Conservation (phyloP, 441 rosid species). For the Omphalea diandra region DNA sequence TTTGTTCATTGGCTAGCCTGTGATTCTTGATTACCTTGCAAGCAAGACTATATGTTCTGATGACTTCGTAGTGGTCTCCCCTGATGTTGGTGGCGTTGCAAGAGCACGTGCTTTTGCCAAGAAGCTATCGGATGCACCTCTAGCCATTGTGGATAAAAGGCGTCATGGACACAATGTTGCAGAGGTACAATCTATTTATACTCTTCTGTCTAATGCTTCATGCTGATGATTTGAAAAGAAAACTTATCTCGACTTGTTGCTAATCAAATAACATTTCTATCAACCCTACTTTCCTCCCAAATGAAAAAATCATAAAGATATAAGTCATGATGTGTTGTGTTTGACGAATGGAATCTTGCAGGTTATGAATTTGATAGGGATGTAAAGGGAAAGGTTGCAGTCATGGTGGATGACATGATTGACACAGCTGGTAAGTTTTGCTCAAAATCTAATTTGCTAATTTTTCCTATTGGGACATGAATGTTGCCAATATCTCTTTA, state of each 20-base stretch:
- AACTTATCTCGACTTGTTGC: too few relatives aligned
- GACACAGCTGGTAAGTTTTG: conserved; percentile 80
- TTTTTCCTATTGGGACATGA: background rate
- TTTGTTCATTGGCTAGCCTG: conserved; percentile 57
- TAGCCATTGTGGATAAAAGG: conserved; percentile 96
- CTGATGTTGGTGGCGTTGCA: conserved; percentile 97
- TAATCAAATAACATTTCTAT: too few relatives aligned
- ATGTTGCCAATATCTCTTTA: conserved; percentile 3
- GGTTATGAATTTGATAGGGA: conserved; percentile 98
- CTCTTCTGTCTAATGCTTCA: background rate
- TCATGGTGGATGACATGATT: conserved; percentile 98
- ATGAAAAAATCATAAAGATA: too few relatives aligned
- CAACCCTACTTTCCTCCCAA: too few relatives aligned
- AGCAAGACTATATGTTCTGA: conserved; percentile 77
- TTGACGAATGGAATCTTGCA: conserved; percentile 30
- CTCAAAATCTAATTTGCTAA: conserved; percentile 5
- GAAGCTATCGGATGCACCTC: conserved; percentile 91
- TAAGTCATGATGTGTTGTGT: background rate
- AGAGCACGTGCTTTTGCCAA: conserved; percentile 96
- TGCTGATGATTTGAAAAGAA: too few relatives aligned
- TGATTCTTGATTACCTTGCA: conserved; percentile 94
- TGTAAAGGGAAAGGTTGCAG: conserved; percentile 93
- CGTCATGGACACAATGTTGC: conserved; percentile 96
- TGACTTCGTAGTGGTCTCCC: conserved; percentile 94
- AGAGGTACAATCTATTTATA: conserved; percentile 47